These are phyloP conservation scores for Plasmodium fragile DNA, from an alignment of 169 alveolate species.

Conservation along the genomic window DNA sequence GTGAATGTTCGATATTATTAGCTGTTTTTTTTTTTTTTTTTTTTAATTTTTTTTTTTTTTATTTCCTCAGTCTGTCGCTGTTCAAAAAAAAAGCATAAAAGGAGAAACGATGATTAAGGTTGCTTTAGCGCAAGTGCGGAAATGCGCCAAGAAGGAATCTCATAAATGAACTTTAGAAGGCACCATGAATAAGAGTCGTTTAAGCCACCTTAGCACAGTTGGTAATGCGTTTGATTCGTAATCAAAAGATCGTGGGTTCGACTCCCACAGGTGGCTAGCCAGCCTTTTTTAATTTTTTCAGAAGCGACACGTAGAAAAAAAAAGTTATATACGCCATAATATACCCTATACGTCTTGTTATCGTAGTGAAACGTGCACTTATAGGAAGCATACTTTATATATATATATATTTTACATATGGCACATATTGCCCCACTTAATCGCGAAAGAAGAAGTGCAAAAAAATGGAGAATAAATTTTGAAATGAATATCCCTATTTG, in stretches of 20 bases:
- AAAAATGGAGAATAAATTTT: not conserved
- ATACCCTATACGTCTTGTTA: not conserved
- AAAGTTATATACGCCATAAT: not conserved
- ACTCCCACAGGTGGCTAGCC: conserved; percentile 88
- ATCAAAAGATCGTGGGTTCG: conserved; percentile 92
- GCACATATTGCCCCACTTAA: not conserved
- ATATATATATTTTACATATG: too few relatives aligned
- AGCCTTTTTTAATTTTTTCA: too few relatives aligned
- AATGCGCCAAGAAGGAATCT: not conserved
- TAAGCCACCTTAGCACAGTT: conserved; percentile 89
- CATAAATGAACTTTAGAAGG: not conserved
- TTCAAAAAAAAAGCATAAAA: not conserved
- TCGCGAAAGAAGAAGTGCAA: not conserved
- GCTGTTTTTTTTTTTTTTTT: too few relatives aligned
- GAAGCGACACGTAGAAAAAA: not conserved
- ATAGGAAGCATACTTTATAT: too few relatives aligned
- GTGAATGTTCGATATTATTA: not conserved
- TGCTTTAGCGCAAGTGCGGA: not conserved
- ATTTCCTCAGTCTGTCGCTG: not conserved
- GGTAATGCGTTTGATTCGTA: conserved; percentile 92
- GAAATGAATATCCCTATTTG: not conserved
- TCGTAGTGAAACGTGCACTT: not conserved
- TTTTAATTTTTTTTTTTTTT: too few relatives aligned
- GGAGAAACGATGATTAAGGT: not conserved
- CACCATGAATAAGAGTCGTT: not conserved